Percentiles rank a stretch among this genome's conserved stretches.
Evolutionary conservation across 108 stramenopile species (phyloP).

Genomic region (Skeletonema tropicum): DNA sequence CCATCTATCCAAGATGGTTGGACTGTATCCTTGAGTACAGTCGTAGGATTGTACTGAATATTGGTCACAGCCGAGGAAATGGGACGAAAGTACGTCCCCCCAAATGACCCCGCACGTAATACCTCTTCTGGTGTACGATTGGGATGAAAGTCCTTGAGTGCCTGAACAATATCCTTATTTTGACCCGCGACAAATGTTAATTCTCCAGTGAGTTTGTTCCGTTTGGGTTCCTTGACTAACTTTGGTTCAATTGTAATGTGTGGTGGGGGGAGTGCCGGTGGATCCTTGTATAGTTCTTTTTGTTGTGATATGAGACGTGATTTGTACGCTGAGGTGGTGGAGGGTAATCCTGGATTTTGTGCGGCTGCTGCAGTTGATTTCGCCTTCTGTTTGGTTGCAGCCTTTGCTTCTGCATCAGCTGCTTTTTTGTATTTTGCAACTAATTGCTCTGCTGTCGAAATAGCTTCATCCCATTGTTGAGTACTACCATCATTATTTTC

Average conservation of each 20-base stretch:
- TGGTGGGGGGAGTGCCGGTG: slow-evolving; percentile 73
- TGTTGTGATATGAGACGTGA: slow-evolving; percentile 60
- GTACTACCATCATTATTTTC: neutral
- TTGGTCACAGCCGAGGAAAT: slow-evolving; percentile 89
- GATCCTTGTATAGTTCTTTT: slow-evolving; percentile 88
- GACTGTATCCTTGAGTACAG: slow-evolving; percentile 72
- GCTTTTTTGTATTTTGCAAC: slow-evolving; percentile 51
- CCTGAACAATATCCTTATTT: slow-evolving; percentile 11
- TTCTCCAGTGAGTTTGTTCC: slow-evolving; percentile 59
- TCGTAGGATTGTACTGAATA: slow-evolving; percentile 59
- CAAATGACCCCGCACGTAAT: slow-evolving; percentile 89
- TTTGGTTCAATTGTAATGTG: slow-evolving; percentile 45
- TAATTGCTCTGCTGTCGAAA: slow-evolving; percentile 29
- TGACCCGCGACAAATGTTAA: slow-evolving; percentile 57
- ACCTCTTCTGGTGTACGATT: slow-evolving; percentile 96
- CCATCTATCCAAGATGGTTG: slow-evolving; percentile 80
- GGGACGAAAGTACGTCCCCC: slow-evolving; percentile 96
- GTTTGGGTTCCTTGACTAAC: slow-evolving; percentile 44
- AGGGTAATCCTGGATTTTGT: slow-evolving; percentile 50
- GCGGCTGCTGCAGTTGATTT: neutral
- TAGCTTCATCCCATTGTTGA: slow-evolving; percentile 48
- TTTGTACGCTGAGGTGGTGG: slow-evolving; percentile 49
- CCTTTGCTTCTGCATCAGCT: slow-evolving; percentile 35
- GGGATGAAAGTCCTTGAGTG: slow-evolving; percentile 86
- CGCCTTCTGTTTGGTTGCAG: neutral